phyloP scores from a whole-genome alignment of 495 filamentous ascomycete species.

The Podospora australis region DNA sequence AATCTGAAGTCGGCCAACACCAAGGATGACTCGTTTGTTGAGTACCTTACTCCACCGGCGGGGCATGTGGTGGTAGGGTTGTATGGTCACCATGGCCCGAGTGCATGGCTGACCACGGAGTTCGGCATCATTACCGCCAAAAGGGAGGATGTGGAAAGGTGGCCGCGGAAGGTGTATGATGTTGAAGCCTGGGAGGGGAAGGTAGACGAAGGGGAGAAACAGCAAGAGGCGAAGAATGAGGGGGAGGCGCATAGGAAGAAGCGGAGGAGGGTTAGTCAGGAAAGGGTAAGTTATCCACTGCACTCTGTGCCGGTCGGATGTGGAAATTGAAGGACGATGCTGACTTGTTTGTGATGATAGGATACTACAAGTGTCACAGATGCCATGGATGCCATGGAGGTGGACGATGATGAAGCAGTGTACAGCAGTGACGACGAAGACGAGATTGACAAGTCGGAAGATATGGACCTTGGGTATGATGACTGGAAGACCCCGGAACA shows the following conservation, averaged over 20 bases:
- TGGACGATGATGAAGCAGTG: not conserved
- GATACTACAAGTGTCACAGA: not conserved
- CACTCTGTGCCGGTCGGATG: too few relatives aligned
- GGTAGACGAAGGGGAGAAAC: not conserved
- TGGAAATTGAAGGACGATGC: not conserved
- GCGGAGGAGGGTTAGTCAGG: not conserved
- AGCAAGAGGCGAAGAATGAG: not conserved
- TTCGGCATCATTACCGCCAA: not conserved
- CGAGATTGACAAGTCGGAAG: not conserved
- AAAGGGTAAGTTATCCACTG: not conserved
- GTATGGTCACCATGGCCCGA: not conserved
- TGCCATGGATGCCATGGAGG: not conserved
- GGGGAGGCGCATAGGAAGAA: not conserved
- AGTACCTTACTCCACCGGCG: not conserved
- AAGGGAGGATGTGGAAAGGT: not conserved
- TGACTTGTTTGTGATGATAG: not conserved
- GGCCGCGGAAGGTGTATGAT: not conserved
- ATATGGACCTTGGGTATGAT: not conserved
- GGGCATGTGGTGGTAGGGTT: not conserved
- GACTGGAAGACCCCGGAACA: too few relatives aligned
- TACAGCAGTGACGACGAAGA: not conserved
- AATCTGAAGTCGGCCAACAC: slow-evolving; percentile 7
- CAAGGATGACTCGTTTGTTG: not conserved
- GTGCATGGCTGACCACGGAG: not conserved
- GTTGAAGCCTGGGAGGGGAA: not conserved